Conservation (phyloP, 805 yeast genomes). For the Henningerozyma blattae region DNA sequence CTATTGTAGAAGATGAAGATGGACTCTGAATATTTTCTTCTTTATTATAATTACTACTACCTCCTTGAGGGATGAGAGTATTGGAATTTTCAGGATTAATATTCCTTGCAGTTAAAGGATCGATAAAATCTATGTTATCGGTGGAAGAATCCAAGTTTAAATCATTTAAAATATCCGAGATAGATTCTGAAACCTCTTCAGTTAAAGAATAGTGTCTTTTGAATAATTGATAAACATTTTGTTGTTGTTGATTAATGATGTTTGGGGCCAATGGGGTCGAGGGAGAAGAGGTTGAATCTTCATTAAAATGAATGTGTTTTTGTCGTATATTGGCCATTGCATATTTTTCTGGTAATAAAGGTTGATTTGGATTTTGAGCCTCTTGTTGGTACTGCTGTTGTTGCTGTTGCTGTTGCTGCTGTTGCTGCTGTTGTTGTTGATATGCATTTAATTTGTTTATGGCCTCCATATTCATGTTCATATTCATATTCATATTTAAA, state of each 20-base stretch:
- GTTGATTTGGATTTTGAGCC: not conserved
- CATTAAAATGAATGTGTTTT: slow-evolving; percentile 1
- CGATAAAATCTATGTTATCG: too few relatives aligned
- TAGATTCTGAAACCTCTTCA: slow-evolving; percentile 13
- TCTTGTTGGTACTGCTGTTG: not conserved
- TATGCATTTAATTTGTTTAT: not conserved
- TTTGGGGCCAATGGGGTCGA: not conserved
- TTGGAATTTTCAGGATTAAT: too few relatives aligned
- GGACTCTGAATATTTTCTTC: too few relatives aligned
- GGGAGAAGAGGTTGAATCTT: not conserved
- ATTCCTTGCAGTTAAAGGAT: too few relatives aligned
- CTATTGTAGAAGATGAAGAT: not conserved
- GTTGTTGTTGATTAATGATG: not conserved
- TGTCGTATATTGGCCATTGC: not conserved
- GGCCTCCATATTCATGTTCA: not conserved
- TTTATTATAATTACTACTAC: too few relatives aligned
- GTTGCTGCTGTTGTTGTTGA: not conserved
- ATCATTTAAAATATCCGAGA: slow-evolving; percentile 13
- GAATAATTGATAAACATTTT: slow-evolving; percentile 12
- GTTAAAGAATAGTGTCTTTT: slow-evolving; percentile 20
- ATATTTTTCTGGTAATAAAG: not conserved
- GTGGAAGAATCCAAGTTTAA: slow-evolving; percentile 6
- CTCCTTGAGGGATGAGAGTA: too few relatives aligned
- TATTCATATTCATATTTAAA: not conserved
- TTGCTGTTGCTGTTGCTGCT: not conserved